phyloP scores from a whole-genome alignment of 495 filamentous ascomycete genomes.

The Penicillium dipodomyicola region DNA sequence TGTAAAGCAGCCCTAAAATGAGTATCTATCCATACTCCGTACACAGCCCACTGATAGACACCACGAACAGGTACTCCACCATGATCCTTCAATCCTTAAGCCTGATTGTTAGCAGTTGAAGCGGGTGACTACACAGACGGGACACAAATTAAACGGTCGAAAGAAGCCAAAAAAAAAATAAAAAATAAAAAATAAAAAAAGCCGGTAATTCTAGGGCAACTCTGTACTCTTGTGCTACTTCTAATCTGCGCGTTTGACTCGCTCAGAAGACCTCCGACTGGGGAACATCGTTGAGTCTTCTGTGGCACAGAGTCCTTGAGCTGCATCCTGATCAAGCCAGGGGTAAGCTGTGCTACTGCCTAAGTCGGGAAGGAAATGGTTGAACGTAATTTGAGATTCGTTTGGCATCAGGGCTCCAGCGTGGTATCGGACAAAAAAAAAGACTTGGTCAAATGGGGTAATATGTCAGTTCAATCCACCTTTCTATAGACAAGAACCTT shows the following conservation, averaged over 20 bases:
- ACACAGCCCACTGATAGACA: background rate
- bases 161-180: constrained; percentile 16
- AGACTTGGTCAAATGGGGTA: background rate
- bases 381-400: background rate
- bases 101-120: background rate
- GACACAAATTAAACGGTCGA: constrained; percentile 16
- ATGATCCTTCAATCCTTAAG: constrained; percentile 1
- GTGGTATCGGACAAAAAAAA: background rate
- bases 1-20: constrained; percentile 20
- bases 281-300: background rate
- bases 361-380: background rate
- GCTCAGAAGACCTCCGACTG: constrained; percentile 4
- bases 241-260: constrained; percentile 4
- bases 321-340: constrained; percentile 15
- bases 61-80: constrained; percentile 11
- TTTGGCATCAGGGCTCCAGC: background rate
- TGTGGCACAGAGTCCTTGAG: constrained; percentile 8
- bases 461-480: background rate
- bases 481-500: background rate
- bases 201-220: constrained; percentile 3
- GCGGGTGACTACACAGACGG: constrained; percentile 11
- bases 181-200: background rate
- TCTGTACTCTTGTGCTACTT: constrained; percentile 13
- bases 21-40: constrained; percentile 1
- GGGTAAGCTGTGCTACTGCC: constrained; percentile 8